Evolutionary conservation across 306 rosid genomes (phyloP).

Genomic region (Malus asiatica): DNA sequence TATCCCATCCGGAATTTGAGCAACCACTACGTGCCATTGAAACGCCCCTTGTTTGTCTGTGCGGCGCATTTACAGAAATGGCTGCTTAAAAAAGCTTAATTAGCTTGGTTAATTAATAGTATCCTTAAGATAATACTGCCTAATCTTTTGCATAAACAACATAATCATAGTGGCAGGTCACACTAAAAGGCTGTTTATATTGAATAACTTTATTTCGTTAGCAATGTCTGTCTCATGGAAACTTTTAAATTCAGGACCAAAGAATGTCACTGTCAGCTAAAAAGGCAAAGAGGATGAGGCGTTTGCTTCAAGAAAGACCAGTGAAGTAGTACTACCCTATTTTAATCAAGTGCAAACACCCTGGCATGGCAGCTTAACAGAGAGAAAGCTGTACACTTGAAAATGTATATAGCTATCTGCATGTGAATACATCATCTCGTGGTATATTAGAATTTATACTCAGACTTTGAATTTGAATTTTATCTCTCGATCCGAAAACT

Average conservation of each 20-base stretch:
- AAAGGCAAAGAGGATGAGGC: slow-evolving; percentile 2
- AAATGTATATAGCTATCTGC: slow-evolving; percentile 28
- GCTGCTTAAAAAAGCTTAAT: background rate
- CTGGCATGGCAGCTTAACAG: slow-evolving; percentile 46
- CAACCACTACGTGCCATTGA: background rate
- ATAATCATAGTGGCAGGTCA: slow-evolving; percentile 41
- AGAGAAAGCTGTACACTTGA: slow-evolving; percentile 24
- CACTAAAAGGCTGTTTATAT: slow-evolving; percentile 25
- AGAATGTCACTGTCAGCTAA: slow-evolving; percentile 14
- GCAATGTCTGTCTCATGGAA: slow-evolving; percentile 16
- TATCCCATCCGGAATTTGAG: background rate
- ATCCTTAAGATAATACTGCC: background rate
- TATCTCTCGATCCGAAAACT: slow-evolving; percentile 10
- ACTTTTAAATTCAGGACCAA: slow-evolving; percentile 18
- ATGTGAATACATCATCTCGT: slow-evolving; percentile 54
- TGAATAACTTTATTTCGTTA: slow-evolving; percentile 30
- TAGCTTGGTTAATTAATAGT: background rate
- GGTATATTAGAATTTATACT: slow-evolving; percentile 36
- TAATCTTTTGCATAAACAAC: background rate
- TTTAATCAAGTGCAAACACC: slow-evolving; percentile 34
- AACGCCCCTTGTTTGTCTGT: background rate
- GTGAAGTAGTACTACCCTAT: slow-evolving; percentile 4
- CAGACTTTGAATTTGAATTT: slow-evolving; percentile 8
- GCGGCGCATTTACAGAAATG: background rate
- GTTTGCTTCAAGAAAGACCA: slow-evolving; percentile 36